phyloP scores from a whole-genome alignment of 305 asterid genomes.

The Coffea humblotiana region DNA sequence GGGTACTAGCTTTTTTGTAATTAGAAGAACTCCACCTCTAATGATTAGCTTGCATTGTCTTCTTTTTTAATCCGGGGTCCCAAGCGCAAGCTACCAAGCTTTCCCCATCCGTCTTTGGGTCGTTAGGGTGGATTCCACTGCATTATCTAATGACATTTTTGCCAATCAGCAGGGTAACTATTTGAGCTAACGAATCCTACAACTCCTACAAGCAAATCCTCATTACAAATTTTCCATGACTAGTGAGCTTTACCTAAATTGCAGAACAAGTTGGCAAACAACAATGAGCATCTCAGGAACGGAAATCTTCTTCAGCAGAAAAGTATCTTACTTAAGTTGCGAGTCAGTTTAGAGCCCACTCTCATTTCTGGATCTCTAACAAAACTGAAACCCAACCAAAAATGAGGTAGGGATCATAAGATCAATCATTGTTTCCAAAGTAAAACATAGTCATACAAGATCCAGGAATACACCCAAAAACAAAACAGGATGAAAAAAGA shows the following conservation, averaged over 20 bases:
- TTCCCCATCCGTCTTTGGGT: background rate
- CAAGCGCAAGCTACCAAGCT: too few species aligned
- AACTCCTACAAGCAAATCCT: background rate
- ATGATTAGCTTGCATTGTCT: background rate
- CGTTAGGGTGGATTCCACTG: background rate
- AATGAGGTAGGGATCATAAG: background rate
- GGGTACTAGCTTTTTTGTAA: background rate
- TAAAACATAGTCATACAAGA: constrained; percentile 1
- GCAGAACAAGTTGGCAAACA: background rate
- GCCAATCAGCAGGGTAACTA: background rate
- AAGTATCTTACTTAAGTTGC: background rate
- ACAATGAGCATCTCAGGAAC: background rate
- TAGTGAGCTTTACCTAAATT: background rate
- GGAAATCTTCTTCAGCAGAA: background rate
- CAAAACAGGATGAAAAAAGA: background rate
- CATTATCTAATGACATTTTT: background rate
- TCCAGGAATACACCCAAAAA: background rate
- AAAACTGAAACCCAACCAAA: constrained; percentile 1
- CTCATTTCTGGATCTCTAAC: background rate
- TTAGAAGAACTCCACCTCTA: background rate
- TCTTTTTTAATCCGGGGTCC: background rate
- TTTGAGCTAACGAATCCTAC: background rate
- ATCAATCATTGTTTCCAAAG: background rate
- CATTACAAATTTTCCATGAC: too few species aligned
- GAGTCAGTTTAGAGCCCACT: background rate